These are phyloP conservation scores for Diutina pseudorugosa DNA, from an alignment of 1,139 yeast species.

Conservation along the genomic window DNA sequence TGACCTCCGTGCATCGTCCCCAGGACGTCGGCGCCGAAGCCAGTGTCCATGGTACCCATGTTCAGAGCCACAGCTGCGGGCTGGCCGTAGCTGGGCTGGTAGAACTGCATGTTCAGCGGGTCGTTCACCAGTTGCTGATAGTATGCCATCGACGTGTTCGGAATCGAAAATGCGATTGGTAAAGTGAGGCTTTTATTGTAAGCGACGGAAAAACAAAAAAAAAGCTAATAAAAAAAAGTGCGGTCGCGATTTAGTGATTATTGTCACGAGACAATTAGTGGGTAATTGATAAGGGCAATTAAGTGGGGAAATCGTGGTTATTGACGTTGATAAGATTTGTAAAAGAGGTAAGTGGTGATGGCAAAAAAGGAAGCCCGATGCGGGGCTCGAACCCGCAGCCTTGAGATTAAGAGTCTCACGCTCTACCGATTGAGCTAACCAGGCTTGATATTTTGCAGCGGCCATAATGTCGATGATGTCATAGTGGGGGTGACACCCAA, in stretches of 20 bases:
- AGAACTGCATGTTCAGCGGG: conserved; percentile 30
- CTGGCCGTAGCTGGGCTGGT: conserved; percentile 23
- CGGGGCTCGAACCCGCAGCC: conserved; percentile 5
- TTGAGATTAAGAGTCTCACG: conserved; percentile 20
- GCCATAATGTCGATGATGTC: neutral
- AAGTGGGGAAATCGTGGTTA: too few relatives aligned
- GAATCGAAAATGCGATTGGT: neutral
- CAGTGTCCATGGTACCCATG: conserved; percentile 27
- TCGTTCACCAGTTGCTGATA: conserved; percentile 24
- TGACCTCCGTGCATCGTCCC: conserved; percentile 43
- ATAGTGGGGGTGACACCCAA: neutral
- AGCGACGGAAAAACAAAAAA: too few relatives aligned
- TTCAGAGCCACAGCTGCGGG: conserved; percentile 11
- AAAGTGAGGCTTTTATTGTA: neutral
- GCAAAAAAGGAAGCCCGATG: conserved; percentile 4
- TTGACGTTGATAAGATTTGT: too few relatives aligned
- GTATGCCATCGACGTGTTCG: conserved; percentile 20
- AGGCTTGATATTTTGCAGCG: conserved; percentile 5
- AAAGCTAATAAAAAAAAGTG: neutral
- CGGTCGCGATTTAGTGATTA: too few relatives aligned
- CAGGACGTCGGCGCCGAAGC: conserved; percentile 26
- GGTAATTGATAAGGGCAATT: too few relatives aligned
- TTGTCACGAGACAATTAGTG: neutral
- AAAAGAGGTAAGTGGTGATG: too few relatives aligned
- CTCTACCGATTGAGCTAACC: conserved; percentile 13